phyloP scores from a whole-genome alignment of 2,329 filamentous ascomycete genomes.

The Graphilbum fragrans region DNA sequence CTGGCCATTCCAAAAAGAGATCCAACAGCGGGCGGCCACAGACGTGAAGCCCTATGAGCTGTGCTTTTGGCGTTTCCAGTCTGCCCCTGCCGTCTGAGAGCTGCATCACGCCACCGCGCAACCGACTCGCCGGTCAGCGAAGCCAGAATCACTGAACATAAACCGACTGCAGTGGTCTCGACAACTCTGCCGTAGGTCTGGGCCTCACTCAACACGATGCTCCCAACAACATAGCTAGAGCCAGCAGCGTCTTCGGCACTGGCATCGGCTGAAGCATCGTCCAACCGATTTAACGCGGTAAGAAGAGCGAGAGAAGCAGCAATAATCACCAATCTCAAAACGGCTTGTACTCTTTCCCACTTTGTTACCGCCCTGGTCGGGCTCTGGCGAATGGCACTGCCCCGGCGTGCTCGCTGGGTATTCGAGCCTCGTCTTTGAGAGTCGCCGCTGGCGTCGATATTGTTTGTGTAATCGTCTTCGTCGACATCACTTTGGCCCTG shows the following conservation, averaged over 20 bases:
- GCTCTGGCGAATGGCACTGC: too few species aligned
- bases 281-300: not conserved
- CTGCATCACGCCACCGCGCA: not conserved
- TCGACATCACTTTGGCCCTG: slow-evolving; percentile 4
- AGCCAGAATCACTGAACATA: slow-evolving; percentile 6
- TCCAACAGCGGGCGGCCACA: not conserved
- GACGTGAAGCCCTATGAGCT: too few species aligned
- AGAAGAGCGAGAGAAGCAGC: not conserved
- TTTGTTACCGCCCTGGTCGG: too few species aligned
- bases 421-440: too few species aligned
- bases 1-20: slow-evolving; percentile 5
- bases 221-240: not conserved
- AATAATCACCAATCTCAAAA: not conserved
- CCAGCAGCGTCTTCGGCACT: not conserved
- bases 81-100: not conserved
- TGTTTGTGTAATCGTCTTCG: not conserved
- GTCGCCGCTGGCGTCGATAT: not conserved
- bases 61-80: not conserved
- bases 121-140: slow-evolving; percentile 4
- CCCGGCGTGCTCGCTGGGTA: too few species aligned
- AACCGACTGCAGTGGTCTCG: slow-evolving; percentile 4
- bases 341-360: not conserved
- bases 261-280: not conserved
- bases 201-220: not conserved
- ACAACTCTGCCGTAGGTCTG: slow-evolving; percentile 5